Evolutionary conservation across 768 basidiomycete species (phyloP).

Genomic region (Suillus subaureus): DNA sequence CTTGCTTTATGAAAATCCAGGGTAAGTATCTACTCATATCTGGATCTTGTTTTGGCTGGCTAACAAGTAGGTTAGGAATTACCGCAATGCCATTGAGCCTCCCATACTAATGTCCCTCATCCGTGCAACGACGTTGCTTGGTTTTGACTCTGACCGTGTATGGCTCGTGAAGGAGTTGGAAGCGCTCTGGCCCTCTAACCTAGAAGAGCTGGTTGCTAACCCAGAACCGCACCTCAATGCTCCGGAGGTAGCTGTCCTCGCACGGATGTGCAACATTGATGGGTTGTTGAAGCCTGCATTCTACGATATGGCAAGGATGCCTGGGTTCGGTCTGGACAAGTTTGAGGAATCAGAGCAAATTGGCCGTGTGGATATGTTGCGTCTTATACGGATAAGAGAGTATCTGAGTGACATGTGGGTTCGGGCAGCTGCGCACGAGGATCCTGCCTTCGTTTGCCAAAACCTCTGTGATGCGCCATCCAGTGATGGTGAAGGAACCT

Average conservation of each 20-base stretch:
- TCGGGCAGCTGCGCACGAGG: background rate
- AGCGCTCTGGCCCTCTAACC: conserved; percentile 31
- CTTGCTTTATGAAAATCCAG: conserved; percentile 5
- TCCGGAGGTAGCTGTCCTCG: conserved; percentile 33
- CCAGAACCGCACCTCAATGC: conserved; percentile 23
- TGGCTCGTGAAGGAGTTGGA: conserved; percentile 33
- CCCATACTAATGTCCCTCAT: conserved; percentile 33
- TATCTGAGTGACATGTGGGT: conserved; percentile 8
- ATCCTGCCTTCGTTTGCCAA: background rate
- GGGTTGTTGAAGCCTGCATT: conserved; percentile 37
- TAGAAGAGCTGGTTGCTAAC: conserved; percentile 15
- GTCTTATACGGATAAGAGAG: conserved; percentile 21
- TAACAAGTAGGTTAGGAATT: conserved; percentile 23
- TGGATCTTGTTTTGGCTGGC: background rate
- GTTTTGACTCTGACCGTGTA: conserved; percentile 30
- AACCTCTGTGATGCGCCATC: background rate
- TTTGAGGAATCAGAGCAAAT: background rate
- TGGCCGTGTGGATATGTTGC: background rate
- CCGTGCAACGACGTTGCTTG: conserved; percentile 36
- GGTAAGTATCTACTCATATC: background rate
- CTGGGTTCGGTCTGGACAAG: conserved; percentile 21
- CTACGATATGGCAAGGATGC: conserved; percentile 38
- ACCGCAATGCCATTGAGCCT: conserved; percentile 30
- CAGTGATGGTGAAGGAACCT: background rate
- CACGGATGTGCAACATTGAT: conserved; percentile 28